Conservation (phyloP, 1,139 yeast genomes). For the Kodamaea alishanica region DNA sequence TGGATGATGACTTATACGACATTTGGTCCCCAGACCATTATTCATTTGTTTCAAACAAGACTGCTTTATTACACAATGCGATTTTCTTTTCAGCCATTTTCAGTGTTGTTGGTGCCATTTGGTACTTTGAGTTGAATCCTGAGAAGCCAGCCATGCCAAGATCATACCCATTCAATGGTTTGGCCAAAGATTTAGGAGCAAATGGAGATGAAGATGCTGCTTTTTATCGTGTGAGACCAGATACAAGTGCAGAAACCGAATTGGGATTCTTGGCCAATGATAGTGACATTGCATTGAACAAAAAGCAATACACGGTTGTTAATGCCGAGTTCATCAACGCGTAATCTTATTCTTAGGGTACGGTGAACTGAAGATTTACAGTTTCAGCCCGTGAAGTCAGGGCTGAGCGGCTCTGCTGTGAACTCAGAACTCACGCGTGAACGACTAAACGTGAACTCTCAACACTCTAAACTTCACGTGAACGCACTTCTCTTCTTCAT, state of each 20-base stretch:
- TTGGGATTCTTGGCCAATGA: constrained; percentile 38
- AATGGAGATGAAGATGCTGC: constrained; percentile 44
- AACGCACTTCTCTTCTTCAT: too few relatives aligned
- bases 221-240: constrained; percentile 44
- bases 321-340: constrained; percentile 39
- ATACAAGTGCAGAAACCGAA: constrained; percentile 37
- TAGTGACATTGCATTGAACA: constrained; percentile 25
- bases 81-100: constrained; percentile 55
- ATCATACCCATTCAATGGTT: constrained; percentile 70
- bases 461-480: too few relatives aligned
- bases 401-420: too few relatives aligned
- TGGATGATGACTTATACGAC: constrained; percentile 70
- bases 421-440: too few relatives aligned
- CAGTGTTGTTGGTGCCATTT: constrained; percentile 52
- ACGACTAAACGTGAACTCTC: too few relatives aligned
- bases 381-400: too few relatives aligned
- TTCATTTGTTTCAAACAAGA: constrained; percentile 54
- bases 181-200: constrained; percentile 72
- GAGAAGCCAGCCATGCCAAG: constrained; percentile 77
- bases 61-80: constrained; percentile 54
- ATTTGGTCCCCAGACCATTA: constrained; percentile 86
- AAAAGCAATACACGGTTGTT: constrained; percentile 32
- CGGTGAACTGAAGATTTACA: too few relatives aligned
- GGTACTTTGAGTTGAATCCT: constrained; percentile 60
- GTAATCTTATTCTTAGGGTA: too few relatives aligned